Conservation (phyloP, 495 filamentous ascomycete species). For the Bryoglossum gracile region DNA sequence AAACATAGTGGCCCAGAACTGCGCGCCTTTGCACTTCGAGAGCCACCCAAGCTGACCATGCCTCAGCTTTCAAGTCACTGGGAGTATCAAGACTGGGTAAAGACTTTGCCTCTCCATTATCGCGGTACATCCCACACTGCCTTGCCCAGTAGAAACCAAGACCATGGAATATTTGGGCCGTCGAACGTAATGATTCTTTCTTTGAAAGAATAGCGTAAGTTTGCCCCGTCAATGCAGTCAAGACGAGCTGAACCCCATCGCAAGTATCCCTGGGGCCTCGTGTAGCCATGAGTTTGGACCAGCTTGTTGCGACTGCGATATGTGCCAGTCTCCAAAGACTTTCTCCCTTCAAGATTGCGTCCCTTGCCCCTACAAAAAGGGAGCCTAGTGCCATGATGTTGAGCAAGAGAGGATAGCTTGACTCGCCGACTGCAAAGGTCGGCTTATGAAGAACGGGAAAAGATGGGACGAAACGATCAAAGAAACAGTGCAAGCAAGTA, state of each 20-base stretch:
- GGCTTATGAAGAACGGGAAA: constrained; percentile 7
- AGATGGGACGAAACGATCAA: constrained; percentile 10
- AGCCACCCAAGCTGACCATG: constrained; percentile 40
- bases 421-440: constrained; percentile 5
- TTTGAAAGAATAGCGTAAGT: not conserved
- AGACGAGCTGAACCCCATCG: not conserved
- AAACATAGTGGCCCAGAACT: constrained; percentile 39
- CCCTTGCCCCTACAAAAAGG: constrained; percentile 9
- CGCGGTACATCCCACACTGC: constrained; percentile 40
- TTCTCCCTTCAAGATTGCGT: constrained; percentile 9
- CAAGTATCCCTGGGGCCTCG: constrained; percentile 5
- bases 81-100: constrained; percentile 31
- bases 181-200: constrained; percentile 29
- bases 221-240: not conserved
- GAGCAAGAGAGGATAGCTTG: constrained; percentile 9
- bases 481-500: constrained; percentile 12
- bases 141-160: constrained; percentile 44
- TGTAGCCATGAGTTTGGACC: constrained; percentile 9
- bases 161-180: constrained; percentile 41
- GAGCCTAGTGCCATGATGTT: constrained; percentile 12
- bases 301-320: constrained; percentile 10
- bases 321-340: constrained; percentile 7
- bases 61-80: constrained; percentile 32
- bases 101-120: constrained; percentile 7
- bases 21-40: constrained; percentile 42